Evolutionary conservation across 2,329 filamentous ascomycete genomes (phyloP), one percentile per base, ranked within the genome.

Genomic region (Neopestalotiopsis rosae): DNA sequence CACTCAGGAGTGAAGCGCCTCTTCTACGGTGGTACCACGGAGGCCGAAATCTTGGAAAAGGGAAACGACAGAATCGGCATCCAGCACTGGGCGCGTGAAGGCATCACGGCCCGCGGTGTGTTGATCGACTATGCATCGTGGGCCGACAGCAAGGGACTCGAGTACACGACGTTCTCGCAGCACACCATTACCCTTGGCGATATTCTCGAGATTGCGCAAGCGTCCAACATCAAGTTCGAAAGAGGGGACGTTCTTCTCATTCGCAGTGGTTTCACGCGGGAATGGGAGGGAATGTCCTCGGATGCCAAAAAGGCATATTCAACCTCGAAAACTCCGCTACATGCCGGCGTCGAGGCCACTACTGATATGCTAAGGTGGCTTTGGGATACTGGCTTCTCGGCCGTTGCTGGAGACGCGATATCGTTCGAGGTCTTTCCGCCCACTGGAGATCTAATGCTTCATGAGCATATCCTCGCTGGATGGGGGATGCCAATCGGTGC

Each of bases 201-300:
- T 1, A 72, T 83, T 0, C 68, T 76, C 1, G 74, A 78, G 3
- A 76, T 82, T 5, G 83, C 84, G 1, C 71, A 77, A 7, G 80
- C 83, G 67, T 80, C 79, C 62, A 78, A 80, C 5, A 79, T 86
- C n/a, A 79, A 75, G 0, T 86, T 88, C 62, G 79, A 80, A 57
- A 79, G 77, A 2, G 87, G 87, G 2, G 87, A 88, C 67, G 83
- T 88, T n/a, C 78, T 89, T 6, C 82, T 89, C 68, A 76, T 87
- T 5, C 81, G 85, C 20, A 79, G 80, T 62, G 79, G 79, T 6
- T 61, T 77, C 57, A 79, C 75, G 12, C 71, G 69, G 24, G 72
- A 76, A 56, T 79, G 77, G 76, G 78, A 78, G 14, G 66, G 66
- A 7, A 77, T 78, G 76, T 32, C 45, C 42, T 13, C 24, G 42